Evolutionary conservation across 129 eudicot genomes (phyloP), one percentile per base, ranked within the genome.

Genomic region (Deinandra increscens): DNA sequence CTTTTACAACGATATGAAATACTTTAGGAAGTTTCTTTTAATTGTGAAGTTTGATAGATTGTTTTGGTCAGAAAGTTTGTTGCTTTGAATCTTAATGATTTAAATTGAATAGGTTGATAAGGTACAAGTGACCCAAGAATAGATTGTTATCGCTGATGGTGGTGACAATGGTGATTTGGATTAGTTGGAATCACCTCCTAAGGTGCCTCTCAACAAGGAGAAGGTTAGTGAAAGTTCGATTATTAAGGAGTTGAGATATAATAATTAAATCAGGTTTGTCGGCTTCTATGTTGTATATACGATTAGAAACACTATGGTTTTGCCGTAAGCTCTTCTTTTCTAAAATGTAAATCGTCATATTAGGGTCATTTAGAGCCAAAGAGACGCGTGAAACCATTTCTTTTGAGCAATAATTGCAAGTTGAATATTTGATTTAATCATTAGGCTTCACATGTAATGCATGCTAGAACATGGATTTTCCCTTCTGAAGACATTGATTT

Each of bases 171-270:
- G 87, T 11, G 96, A 85, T 19, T 86, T 85, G 59, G 89, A 84
- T 81, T 89, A 93, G 98, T 45, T 89, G 59, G 84, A 77, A 15
- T 79, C 95, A 37, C 84, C 98, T 4, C 91, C 94, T 2, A 86
- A 80, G 78, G 60, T 80, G 61, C 41, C 74, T 7, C 73, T 45
- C 15, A 61, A 69, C 69, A 20, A 56, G 55, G 31, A 10, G n/a
- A 82, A 79, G 58, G 43, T 6, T 18, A 6, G 34, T 37, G 95
- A 86, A 58, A 80, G 83, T 69, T 74, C 98, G 0, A 68, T 83
- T 65, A 64, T 83, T 11, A 93, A 81, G 83, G 95, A 85, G 15
- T 66, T 93, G 34, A 83, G 98, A 97, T 93, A 81, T 58, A 49
- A 36, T 61, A 17, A 5, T 19, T 37, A 11, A 3, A 23, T 59